Base-by-base conservation (phyloP, 441 rosid genomes). In the Croton laevigatus region DNA sequence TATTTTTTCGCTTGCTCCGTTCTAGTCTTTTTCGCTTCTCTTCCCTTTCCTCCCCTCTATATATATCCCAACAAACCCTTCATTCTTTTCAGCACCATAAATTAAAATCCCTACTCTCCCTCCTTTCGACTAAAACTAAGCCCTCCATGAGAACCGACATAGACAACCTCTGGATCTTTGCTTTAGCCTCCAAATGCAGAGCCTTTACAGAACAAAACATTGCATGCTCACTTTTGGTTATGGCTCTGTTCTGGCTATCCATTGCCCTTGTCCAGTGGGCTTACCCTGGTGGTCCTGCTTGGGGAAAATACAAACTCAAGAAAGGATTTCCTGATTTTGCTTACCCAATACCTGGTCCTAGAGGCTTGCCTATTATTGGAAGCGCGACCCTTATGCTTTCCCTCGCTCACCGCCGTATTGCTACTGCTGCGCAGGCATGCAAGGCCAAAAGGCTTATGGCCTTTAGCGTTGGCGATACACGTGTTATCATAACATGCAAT, bases 221-320 rank as follows among this genome's bases (percentile, higher is more conserved):
- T 64, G 81, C 83, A 65, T 80, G 82, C 11, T 78, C 85, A 0
- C 37, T 89, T 62, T 48, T 84, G 53, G n/a, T 85, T 70, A 40
- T 82, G 12, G 73, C 49, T 68, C 59, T 89, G 13, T 77, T 80
- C 51, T 83, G 87, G 86, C 59, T 86, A 14, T 72, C 62, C 71
- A 70, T 86, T 45, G 53, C 81, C 65, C 64, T 90, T 49, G 5
- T 88, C 51, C 68, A 77, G 76, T 93, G 98, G 97, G 83, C 85
- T 69, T 79, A 55, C n/a, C 90, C 92, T 0, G 98, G 98, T n/a
- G 98, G 97, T 69, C 92, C 93, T 0, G 98, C 97, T 40, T 93
- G 98, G 98, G 98, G 98, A 34, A 88, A 75, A 66, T 75, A 84
- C 72, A 46, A 71, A 53, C 60, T 74, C 19, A 70, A 27, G 60